These are phyloP conservation scores for Citrus reticulata DNA, from an alignment of 345 rosid genomes.

Conservation along the genomic window DNA sequence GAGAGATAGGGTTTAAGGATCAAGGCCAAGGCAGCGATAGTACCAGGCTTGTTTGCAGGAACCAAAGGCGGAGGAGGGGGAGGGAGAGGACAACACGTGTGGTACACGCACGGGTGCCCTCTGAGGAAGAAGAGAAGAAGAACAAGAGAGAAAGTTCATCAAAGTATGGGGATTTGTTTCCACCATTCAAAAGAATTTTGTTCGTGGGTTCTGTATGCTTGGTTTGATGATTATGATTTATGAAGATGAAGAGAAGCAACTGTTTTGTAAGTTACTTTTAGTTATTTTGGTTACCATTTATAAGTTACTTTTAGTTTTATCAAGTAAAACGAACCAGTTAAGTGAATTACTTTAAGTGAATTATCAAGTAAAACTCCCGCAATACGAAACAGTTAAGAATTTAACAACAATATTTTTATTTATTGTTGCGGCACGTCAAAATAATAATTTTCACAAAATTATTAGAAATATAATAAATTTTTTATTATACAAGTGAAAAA, in stretches of 20 bases:
- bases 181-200: slow-evolving; percentile 18
- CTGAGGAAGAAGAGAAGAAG: slow-evolving; percentile 3
- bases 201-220: not conserved
- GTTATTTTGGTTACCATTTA: too few relatives aligned
- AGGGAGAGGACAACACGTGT: slow-evolving; percentile 21
- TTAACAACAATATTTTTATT: too few relatives aligned
- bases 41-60: slow-evolving; percentile 46
- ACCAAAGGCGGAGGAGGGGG: slow-evolving; percentile 38
- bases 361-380: too few relatives aligned
- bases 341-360: too few relatives aligned
- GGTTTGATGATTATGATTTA: not conserved
- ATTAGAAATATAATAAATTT: too few relatives aligned
- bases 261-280: too few relatives aligned
- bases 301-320: too few relatives aligned
- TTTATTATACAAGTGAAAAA: too few relatives aligned
- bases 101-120: not conserved
- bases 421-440: too few relatives aligned
- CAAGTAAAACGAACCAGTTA: too few relatives aligned
- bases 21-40: slow-evolving; percentile 4
- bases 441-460: too few relatives aligned
- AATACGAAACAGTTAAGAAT: too few relatives aligned
- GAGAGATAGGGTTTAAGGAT: not conserved
- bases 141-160: slow-evolving; percentile 4
- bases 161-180: not conserved
- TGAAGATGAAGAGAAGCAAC: not conserved